Percentiles rank a stretch among this genome's conserved stretches.
Conservation (phyloP, 2,329 filamentous ascomycete genomes). For the Alternaria metachromatica region DNA sequence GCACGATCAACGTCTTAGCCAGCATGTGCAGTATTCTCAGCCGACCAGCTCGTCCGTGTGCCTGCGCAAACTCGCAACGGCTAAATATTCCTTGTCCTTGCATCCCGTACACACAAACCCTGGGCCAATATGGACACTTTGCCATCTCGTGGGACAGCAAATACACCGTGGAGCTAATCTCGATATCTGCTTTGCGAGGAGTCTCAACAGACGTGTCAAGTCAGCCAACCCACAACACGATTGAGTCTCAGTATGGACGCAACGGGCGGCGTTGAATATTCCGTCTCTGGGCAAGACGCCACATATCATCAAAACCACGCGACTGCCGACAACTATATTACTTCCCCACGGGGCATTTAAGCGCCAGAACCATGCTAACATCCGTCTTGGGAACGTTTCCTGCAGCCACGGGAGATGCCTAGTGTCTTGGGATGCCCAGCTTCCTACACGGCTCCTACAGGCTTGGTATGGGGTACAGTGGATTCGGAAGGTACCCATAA, state of each 20-base stretch:
- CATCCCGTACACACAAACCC: background rate
- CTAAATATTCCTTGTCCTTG: background rate
- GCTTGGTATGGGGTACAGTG: background rate
- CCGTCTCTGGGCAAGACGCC: background rate
- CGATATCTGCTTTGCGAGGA: background rate
- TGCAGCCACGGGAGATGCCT: background rate
- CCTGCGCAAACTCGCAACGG: background rate
- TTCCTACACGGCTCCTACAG: background rate
- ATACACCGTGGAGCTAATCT: background rate
- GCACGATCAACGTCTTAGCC: background rate
- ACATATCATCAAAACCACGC: background rate
- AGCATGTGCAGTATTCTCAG: background rate
- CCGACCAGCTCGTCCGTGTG: background rate
- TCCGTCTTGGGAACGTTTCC: background rate
- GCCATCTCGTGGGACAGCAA: background rate
- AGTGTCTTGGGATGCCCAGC: background rate
- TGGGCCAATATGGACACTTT: background rate
- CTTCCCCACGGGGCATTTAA: background rate
- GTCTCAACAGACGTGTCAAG: background rate
- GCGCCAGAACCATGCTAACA: background rate
- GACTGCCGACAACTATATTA: background rate
- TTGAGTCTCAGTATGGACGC: background rate
- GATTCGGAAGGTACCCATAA: background rate
- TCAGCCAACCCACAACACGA: background rate
- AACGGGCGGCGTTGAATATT: background rate